Percentiles rank a stretch among this genome's conserved stretches.
These are phyloP conservation scores for Talaromyces amestolkiae DNA, from an alignment of 2,329 filamentous ascomycete species.

Conservation along the genomic window DNA sequence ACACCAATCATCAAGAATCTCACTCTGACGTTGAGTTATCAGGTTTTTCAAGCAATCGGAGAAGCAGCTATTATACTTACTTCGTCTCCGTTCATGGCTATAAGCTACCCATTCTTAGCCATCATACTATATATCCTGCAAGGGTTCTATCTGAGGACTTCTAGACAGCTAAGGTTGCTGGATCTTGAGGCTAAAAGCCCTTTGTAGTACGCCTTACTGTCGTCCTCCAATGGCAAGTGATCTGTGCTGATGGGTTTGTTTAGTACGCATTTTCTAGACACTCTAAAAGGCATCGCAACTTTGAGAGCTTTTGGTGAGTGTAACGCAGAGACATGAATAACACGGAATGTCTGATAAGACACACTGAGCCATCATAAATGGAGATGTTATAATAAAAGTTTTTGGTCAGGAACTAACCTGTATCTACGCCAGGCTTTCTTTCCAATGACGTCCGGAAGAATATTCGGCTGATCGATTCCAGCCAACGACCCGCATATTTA, in stretches of 20 bases:
- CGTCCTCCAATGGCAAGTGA: not conserved
- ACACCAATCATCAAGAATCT: not conserved
- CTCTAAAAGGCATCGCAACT: constrained; percentile 57
- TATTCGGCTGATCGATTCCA: constrained; percentile 50
- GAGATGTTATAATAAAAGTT: not conserved
- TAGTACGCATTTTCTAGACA: constrained; percentile 28
- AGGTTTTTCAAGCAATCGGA: constrained; percentile 25
- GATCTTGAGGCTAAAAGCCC: constrained; percentile 63
- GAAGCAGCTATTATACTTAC: constrained; percentile 26
- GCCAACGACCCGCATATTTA: constrained; percentile 57
- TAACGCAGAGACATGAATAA: not conserved
- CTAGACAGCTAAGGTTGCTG: constrained; percentile 58
- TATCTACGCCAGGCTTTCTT: not conserved
- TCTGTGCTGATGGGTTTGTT: not conserved
- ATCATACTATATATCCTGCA: constrained; percentile 51
- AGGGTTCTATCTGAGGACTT: constrained; percentile 59
- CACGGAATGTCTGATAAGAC: not conserved
- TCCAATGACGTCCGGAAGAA: constrained; percentile 35
- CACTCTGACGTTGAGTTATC: constrained; percentile 12
- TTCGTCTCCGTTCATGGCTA: constrained; percentile 28
- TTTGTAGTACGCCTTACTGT: constrained; percentile 30
- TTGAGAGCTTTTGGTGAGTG: constrained; percentile 52
- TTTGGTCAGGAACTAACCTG: not conserved
- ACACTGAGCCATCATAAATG: not conserved
- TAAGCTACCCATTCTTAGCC: constrained; percentile 20